A percentile compares a stretch with the other conserved stretches of the same genome.
These are phyloP conservation scores for Chaetomium sp. DNA, from an alignment of 2,329 filamentous ascomycete genomes.

Conservation along the genomic window DNA sequence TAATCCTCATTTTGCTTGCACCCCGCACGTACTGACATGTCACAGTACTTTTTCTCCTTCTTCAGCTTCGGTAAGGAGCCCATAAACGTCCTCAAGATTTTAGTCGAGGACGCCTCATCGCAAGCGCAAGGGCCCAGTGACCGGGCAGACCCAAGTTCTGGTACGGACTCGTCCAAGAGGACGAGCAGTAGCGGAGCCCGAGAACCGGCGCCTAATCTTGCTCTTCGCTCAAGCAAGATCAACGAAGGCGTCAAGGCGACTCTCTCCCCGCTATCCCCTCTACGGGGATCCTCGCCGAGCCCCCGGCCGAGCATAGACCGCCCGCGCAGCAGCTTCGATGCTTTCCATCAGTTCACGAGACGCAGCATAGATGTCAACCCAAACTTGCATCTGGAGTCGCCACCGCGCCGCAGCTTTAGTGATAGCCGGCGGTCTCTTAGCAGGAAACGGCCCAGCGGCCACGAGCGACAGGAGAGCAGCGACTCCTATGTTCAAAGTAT, in stretches of 20 bases:
- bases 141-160: constrained; percentile 18
- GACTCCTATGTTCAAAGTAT: constrained; percentile 76
- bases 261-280: constrained; percentile 55
- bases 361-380: constrained; percentile 57
- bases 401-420: constrained; percentile 66
- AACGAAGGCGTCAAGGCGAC: constrained; percentile 64
- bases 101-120: constrained; percentile 66
- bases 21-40: background rate
- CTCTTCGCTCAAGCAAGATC: constrained; percentile 45
- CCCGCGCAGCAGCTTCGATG: constrained; percentile 57
- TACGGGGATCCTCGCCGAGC: constrained; percentile 48
- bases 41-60: constrained; percentile 92
- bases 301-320: constrained; percentile 59
- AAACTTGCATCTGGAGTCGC: constrained; percentile 45
- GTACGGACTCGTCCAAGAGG: constrained; percentile 28
- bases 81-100: constrained; percentile 71
- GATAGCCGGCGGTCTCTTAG: constrained; percentile 56
- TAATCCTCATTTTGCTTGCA: constrained; percentile 8
- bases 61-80: constrained; percentile 85
- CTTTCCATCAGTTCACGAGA: constrained; percentile 49
- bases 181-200: constrained; percentile 25
- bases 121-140: constrained; percentile 43
- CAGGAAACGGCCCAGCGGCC: constrained; percentile 48
- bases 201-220: constrained; percentile 15
- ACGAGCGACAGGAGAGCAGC: constrained; percentile 62